These are phyloP conservation scores for Diaporthe destruens DNA, from an alignment of 2,329 filamentous ascomycete genomes.

Conservation along the genomic window DNA sequence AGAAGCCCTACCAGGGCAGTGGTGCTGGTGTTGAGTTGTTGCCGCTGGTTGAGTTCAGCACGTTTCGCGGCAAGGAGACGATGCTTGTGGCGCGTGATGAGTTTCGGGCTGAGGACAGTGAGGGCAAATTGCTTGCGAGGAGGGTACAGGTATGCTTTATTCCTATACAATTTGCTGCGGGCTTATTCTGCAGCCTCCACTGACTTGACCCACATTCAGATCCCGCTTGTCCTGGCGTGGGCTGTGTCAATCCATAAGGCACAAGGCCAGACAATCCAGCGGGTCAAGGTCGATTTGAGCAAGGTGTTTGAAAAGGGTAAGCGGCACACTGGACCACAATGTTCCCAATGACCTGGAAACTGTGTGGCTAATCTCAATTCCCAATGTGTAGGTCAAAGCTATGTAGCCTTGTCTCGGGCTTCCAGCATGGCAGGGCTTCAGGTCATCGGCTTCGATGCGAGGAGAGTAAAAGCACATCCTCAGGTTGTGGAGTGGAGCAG, in stretches of 20 bases:
- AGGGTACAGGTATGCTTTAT: constrained; percentile 32
- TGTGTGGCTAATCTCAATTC: background rate
- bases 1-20: background rate
- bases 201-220: constrained; percentile 20
- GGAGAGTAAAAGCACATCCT: constrained; percentile 35
- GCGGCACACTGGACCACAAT: background rate
- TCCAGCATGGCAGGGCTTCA: constrained; percentile 37
- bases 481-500: constrained; percentile 36
- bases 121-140: constrained; percentile 36
- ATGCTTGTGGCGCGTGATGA: constrained; percentile 35
- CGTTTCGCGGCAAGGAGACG: constrained; percentile 31
- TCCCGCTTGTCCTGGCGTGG: constrained; percentile 39
- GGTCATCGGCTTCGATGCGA: constrained; percentile 36
- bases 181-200: background rate
- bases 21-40: constrained; percentile 1
- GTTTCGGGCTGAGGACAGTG: constrained; percentile 37
- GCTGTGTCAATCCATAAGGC: constrained; percentile 42
- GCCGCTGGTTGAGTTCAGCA: constrained; percentile 38
- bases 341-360: too few relatives aligned
- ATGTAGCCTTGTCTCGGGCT: constrained; percentile 39
- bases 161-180: background rate
- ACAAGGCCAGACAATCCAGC: constrained; percentile 41
- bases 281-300: constrained; percentile 37
- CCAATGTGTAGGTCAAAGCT: constrained; percentile 27
- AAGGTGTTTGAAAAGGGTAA: constrained; percentile 40